A percentile compares a stretch with the other conserved stretches of the same genome.
These are phyloP conservation scores for Aspergillus olivimuriae DNA, from an alignment of 495 filamentous ascomycete genomes.

Conservation along the genomic window DNA sequence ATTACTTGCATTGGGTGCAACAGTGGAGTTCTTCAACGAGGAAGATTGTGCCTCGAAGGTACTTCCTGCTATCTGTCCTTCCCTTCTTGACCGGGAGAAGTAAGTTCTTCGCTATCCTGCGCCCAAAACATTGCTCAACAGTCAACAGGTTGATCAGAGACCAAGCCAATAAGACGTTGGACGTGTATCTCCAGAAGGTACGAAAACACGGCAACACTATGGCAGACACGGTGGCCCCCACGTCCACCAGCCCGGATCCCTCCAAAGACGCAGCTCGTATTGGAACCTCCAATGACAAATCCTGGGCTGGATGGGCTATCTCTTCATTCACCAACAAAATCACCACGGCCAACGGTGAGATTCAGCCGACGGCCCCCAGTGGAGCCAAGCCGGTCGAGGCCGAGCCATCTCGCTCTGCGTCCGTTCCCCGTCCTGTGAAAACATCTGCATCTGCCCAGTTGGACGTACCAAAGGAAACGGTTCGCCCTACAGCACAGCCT, in stretches of 20 bases:
- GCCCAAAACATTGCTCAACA: background rate
- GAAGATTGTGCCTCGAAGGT: slow-evolving; percentile 84
- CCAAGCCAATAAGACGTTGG: slow-evolving; percentile 85
- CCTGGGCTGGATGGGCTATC: slow-evolving; percentile 96
- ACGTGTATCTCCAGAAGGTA: slow-evolving; percentile 79
- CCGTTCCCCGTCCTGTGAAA: slow-evolving; percentile 38
- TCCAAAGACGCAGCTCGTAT: slow-evolving; percentile 54
- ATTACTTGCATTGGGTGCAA: slow-evolving; percentile 76
- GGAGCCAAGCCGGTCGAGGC: slow-evolving; percentile 19
- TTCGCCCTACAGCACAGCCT: slow-evolving; percentile 33
- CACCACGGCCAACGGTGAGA: slow-evolving; percentile 74
- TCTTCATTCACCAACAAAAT: slow-evolving; percentile 98
- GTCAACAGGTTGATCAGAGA: slow-evolving; percentile 63
- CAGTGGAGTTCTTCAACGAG: slow-evolving; percentile 77
- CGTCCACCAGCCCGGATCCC: slow-evolving; percentile 29
- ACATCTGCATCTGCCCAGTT: slow-evolving; percentile 49
- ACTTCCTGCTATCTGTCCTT: slow-evolving; percentile 75
- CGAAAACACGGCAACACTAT: slow-evolving; percentile 69
- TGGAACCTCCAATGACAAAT: slow-evolving; percentile 65
- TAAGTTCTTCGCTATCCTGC: slow-evolving; percentile 19
- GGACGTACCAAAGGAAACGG: slow-evolving; percentile 23
- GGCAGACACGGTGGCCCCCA: slow-evolving; percentile 69
- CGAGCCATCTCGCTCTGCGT: slow-evolving; percentile 37
- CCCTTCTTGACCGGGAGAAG: slow-evolving; percentile 84
- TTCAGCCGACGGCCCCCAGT: slow-evolving; percentile 51